Conservation (phyloP, 2,329 filamentous ascomycete species). For the Alternaria atra region DNA sequence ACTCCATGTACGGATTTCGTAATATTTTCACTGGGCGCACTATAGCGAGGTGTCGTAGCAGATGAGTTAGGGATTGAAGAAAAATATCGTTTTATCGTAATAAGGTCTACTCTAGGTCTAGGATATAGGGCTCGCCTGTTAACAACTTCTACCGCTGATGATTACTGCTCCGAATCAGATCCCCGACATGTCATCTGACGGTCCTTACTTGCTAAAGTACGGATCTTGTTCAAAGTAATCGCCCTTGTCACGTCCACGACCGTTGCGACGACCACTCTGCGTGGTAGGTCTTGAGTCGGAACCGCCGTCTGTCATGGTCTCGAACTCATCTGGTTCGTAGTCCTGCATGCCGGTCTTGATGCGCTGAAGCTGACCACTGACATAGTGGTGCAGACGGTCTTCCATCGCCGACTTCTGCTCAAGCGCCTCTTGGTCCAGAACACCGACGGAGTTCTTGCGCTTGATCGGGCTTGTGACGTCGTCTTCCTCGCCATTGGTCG, state of each 20-base stretch:
- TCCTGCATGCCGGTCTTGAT: constrained; percentile 69
- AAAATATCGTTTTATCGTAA: constrained; percentile 7
- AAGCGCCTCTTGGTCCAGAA: constrained; percentile 62
- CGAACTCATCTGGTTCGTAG: constrained; percentile 69
- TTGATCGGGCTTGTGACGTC: constrained; percentile 41
- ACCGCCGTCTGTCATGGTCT: constrained; percentile 62
- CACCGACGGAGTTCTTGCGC: constrained; percentile 59
- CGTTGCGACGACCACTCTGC: constrained; percentile 34
- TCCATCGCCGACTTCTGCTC: constrained; percentile 49
- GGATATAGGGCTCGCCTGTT: constrained; percentile 18
- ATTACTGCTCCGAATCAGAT: not conserved
- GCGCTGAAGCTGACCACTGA: constrained; percentile 79
- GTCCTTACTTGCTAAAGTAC: constrained; percentile 35
- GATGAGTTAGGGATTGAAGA: not conserved
- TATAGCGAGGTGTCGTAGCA: not conserved
- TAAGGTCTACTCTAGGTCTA: constrained; percentile 29
- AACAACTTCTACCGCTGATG: constrained; percentile 13
- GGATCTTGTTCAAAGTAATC: constrained; percentile 45
- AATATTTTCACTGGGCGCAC: not conserved
- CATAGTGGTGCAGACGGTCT: constrained; percentile 80
- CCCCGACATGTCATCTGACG: not conserved
- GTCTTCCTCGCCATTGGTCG: constrained; percentile 47
- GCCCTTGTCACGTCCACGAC: constrained; percentile 24
- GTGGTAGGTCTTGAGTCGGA: constrained; percentile 34
- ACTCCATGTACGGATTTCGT: not conserved